Conservation (phyloP, 2,329 filamentous ascomycete genomes). For the Monilinia vaccinii-corymbosi region DNA sequence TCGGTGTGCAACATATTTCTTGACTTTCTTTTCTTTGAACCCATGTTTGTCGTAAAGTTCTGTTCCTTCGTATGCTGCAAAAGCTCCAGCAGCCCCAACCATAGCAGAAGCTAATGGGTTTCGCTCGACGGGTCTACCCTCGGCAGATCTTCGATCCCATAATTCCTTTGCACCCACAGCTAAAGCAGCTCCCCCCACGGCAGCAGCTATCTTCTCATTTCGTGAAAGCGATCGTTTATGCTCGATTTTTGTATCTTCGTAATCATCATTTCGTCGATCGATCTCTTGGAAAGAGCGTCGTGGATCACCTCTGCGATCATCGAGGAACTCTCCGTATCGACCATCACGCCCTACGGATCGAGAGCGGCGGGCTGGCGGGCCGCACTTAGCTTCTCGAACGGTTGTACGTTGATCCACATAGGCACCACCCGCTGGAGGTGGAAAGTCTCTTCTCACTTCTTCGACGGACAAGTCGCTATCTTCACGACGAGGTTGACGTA, state of each 20-base stretch:
- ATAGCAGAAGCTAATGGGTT: slow-evolving; percentile 52
- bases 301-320: slow-evolving; percentile 31
- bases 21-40: slow-evolving; percentile 35
- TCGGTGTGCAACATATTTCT: slow-evolving; percentile 43
- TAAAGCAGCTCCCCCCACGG: slow-evolving; percentile 54
- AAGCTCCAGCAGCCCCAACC: slow-evolving; percentile 52
- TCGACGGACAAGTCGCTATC: slow-evolving; percentile 70
- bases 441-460: slow-evolving; percentile 77
- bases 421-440: slow-evolving; percentile 41
- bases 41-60: slow-evolving; percentile 52
- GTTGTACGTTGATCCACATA: slow-evolving; percentile 21
- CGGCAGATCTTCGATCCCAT: slow-evolving; percentile 50
- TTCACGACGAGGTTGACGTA: slow-evolving; percentile 51
- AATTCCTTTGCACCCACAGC: slow-evolving; percentile 59
- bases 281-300: slow-evolving; percentile 39
- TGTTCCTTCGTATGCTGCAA: slow-evolving; percentile 55
- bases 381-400: slow-evolving; percentile 28
- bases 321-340: slow-evolving; percentile 52
- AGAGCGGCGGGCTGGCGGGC: slow-evolving; percentile 42
- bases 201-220: slow-evolving; percentile 58
- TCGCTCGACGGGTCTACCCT: slow-evolving; percentile 41
- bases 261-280: slow-evolving; percentile 40
- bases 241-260: slow-evolving; percentile 43
- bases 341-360: slow-evolving; percentile 54
- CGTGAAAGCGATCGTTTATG: slow-evolving; percentile 47